Evolutionary conservation across 2,329 filamentous ascomycete species (phyloP).

Genomic region (Thelonectria olida): DNA sequence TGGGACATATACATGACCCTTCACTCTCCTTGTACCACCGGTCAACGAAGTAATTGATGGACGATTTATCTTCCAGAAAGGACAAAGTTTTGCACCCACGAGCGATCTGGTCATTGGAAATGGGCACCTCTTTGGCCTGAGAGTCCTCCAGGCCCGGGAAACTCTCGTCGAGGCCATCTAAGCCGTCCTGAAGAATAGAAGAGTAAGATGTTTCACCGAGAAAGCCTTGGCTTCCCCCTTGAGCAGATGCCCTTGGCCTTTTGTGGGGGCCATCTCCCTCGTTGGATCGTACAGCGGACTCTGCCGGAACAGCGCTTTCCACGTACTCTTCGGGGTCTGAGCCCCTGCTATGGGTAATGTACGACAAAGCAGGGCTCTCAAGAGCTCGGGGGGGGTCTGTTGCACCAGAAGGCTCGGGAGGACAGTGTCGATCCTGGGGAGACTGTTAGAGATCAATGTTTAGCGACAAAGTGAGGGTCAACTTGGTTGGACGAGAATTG

Average conservation of each 20-base stretch:
- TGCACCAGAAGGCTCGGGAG: neutral
- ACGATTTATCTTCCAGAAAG: neutral
- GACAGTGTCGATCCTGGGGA: too few relatives aligned
- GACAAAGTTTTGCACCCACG: neutral
- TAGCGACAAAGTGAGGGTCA: too few relatives aligned
- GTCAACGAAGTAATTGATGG: neutral
- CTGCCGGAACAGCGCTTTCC: too few relatives aligned
- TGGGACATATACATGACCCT: neutral
- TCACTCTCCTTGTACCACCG: slow-evolving; percentile 11
- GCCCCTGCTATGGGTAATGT: neutral
- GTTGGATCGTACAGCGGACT: too few relatives aligned
- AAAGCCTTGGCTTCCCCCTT: neutral
- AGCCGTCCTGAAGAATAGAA: neutral
- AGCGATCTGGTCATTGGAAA: neutral
- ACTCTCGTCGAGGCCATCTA: neutral
- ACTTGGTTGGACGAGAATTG: too few relatives aligned
- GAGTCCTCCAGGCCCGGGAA: neutral
- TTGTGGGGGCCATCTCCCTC: too few relatives aligned
- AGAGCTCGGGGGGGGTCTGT: too few relatives aligned
- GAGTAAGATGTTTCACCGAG: slow-evolving; percentile 2
- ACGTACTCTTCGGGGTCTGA: neutral
- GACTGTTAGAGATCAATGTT: too few relatives aligned
- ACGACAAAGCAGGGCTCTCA: neutral
- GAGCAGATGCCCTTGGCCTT: neutral
- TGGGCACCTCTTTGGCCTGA: neutral